Base-by-base conservation (phyloP, 1,139 yeast species). In the Yamadazyma sp. region DNA sequence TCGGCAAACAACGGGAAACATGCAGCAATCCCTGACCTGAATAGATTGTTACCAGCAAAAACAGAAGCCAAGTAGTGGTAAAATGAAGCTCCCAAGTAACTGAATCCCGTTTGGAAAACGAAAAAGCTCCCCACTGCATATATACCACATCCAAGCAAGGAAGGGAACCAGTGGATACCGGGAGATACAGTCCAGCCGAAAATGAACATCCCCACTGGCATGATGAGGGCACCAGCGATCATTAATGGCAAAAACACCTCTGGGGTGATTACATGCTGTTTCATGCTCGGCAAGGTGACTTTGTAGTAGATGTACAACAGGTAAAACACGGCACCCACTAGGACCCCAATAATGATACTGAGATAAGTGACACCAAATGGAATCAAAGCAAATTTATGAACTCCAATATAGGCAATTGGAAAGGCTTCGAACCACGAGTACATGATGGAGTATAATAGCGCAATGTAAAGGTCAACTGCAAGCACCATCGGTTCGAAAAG, bases 81-180 rank as follows among this genome's bases (percentile, higher is more conserved):
- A 55, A 81, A 84, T 0, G 83, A 77, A 57, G 81, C 83, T 5
- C 81, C 80, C 33, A 83, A 66, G 52, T 84, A 85, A 41, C 77
- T 73, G 43, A 54, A 68, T 53, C 53, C 55, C 11, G 60, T 56
- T 48, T 64, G 69, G 53, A 62, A 61, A 20, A 59, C 50, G 14
- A 61, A 34, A 40, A 63, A 62, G 1, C 61, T 60, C 12, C 69
- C 67, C n/a, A 44, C 36, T 8, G 61, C 55, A 38, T 57, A 64
- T 5, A 59, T 22, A 1, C 53, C 61, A 1, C 59, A 56, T 2
- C 70, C 70, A 39, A 64, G 49, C 33, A 63, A 39, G 5, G 66
- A 61, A 2, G 53, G 64, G 25, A 64, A 53, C 69, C 69, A 64
- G 43, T 60, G 69, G 16, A 59, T 43, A 12, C 51, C 46, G 4